These are phyloP conservation scores for Penicillium alfredii DNA, from an alignment of 495 filamentous ascomycete genomes.

Conservation along the genomic window DNA sequence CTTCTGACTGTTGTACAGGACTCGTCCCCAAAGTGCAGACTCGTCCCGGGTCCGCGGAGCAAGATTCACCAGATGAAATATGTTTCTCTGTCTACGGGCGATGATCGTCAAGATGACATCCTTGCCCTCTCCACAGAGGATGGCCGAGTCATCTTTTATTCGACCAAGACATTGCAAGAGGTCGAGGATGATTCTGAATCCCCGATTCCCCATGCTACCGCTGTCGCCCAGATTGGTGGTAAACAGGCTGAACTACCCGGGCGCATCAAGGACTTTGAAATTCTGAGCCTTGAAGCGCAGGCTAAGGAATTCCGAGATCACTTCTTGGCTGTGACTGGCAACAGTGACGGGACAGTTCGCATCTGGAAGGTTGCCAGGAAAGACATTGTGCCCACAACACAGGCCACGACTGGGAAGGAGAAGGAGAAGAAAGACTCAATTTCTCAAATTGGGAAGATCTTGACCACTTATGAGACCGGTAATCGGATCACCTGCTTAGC, in stretches of 20 bases:
- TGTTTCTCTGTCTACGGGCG: constrained; percentile 41
- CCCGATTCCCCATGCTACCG: constrained; percentile 42
- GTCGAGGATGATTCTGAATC: constrained; percentile 29
- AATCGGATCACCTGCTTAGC: constrained; percentile 86
- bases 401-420: too few species aligned
- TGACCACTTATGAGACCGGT: constrained; percentile 77
- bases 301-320: constrained; percentile 25
- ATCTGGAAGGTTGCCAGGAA: constrained; percentile 57
- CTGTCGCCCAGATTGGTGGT: constrained; percentile 76
- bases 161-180: constrained; percentile 45
- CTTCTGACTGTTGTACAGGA: constrained; percentile 43
- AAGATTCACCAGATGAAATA: constrained; percentile 83
- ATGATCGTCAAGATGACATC: constrained; percentile 43
- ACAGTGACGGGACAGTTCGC: constrained; percentile 76
- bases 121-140: constrained; percentile 89
- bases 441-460: constrained; percentile 59
- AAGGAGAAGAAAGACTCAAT: constrained; percentile 37
- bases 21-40: constrained; percentile 67
- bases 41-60: constrained; percentile 59
- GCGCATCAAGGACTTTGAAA: constrained; percentile 83
- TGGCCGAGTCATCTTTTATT: constrained; percentile 80
- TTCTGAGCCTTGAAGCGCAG: constrained; percentile 45
- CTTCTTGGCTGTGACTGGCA: constrained; percentile 63
- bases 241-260: constrained; percentile 55
- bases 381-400: constrained; percentile 22